phyloP scores from a whole-genome alignment of 305 asterid genomes.

The Striga hermonthica region DNA sequence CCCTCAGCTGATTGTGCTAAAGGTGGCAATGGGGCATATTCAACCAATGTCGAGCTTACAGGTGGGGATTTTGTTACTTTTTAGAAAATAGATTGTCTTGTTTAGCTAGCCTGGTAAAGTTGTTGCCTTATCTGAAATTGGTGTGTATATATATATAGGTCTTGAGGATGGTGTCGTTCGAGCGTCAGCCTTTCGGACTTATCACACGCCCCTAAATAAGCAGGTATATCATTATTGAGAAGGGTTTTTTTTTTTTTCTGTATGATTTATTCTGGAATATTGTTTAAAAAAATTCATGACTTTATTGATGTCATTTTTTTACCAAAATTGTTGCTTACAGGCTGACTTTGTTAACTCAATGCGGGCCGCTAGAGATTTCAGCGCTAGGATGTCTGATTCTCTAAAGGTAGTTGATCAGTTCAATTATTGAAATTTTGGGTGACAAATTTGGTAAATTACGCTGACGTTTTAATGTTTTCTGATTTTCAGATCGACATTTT shows the following conservation, averaged over 20 bases:
- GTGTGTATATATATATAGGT: slow-evolving; percentile 36
- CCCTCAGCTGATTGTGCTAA: slow-evolving; percentile 98
- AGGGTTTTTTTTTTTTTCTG: background rate
- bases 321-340: slow-evolving; percentile 37
- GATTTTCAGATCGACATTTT: slow-evolving; percentile 77
- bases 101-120: background rate
- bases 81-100: background rate
- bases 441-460: slow-evolving; percentile 6
- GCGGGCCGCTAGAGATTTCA: slow-evolving; percentile 95
- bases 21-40: slow-evolving; percentile 96
- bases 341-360: slow-evolving; percentile 85
- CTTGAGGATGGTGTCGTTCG: slow-evolving; percentile 66
- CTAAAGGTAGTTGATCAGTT: slow-evolving; percentile 52
- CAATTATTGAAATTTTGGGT: background rate
- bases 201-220: slow-evolving; percentile 91
- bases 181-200: slow-evolving; percentile 94
- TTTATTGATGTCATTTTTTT: background rate
- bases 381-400: slow-evolving; percentile 72
- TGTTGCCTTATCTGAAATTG: background rate
- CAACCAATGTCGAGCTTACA: slow-evolving; percentile 72
- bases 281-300: background rate
- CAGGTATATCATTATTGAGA: slow-evolving; percentile 46
- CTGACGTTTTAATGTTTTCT: slow-evolving; percentile 31
- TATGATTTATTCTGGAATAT: background rate
- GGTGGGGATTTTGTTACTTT: slow-evolving; percentile 39